Evolutionary conservation across 2,329 filamentous ascomycete species (phyloP).

Genomic region (Trichoderma afroharzianum): DNA sequence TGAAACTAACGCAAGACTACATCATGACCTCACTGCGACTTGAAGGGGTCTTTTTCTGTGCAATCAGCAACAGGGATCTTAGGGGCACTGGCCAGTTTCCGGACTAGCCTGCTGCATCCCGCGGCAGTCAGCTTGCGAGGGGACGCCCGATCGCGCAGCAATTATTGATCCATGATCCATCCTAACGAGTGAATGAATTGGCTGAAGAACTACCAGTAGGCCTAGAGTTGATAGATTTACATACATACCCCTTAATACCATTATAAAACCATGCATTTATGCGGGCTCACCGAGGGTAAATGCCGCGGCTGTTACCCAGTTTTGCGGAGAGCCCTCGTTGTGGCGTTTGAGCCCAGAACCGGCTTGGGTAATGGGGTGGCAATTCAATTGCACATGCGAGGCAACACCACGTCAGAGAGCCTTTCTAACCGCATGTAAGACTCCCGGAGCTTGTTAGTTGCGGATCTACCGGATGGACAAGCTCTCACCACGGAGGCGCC

Average conservation of each 20-base stretch:
- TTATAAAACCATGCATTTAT: background rate
- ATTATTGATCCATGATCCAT: background rate
- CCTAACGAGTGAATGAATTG: background rate
- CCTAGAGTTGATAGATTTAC: background rate
- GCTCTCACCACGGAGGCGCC: background rate
- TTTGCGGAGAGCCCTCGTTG: background rate
- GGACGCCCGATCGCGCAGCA: background rate
- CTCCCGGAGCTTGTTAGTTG: background rate
- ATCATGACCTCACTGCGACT: background rate
- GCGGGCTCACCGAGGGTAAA: background rate
- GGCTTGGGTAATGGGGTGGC: background rate
- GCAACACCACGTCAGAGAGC: background rate
- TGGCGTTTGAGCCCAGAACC: conserved; percentile 8
- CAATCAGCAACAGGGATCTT: background rate
- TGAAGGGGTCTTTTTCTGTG: background rate
- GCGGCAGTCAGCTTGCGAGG: background rate
- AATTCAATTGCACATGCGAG: background rate
- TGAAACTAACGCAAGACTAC: background rate
- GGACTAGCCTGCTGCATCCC: background rate
- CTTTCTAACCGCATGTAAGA: background rate
- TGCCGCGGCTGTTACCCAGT: background rate
- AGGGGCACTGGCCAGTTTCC: background rate
- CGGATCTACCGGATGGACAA: conserved; percentile 12
- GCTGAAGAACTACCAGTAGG: background rate
- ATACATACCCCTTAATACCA: background rate